phyloP scores from a whole-genome alignment of 1,284 basidiomycete genomes.

The Agroathelia rolfsii region DNA sequence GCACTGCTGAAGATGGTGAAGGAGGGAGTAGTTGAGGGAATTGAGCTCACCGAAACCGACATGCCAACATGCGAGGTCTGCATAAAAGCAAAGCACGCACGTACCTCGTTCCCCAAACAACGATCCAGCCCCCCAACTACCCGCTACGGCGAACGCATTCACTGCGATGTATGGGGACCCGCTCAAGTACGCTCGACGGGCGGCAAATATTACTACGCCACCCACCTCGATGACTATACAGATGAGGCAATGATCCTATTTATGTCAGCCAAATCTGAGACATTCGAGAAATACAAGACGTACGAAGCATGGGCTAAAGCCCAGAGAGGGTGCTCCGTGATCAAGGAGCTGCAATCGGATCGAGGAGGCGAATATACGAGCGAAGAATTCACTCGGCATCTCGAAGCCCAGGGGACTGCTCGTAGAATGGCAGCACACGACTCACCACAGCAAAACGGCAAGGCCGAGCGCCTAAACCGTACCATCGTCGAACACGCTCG shows the following conservation, averaged over 20 bases:
- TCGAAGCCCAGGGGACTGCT: constrained; percentile 18
- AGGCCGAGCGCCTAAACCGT: constrained; percentile 22
- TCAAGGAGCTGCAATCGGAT: constrained; percentile 27
- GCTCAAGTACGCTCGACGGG: constrained; percentile 14
- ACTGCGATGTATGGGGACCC: constrained; percentile 26
- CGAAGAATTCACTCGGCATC: constrained; percentile 17
- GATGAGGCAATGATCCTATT: constrained; percentile 16
- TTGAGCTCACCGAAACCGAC: constrained; percentile 18
- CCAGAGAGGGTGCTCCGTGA: constrained; percentile 3
- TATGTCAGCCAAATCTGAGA: constrained; percentile 18
- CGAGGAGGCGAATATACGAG: constrained; percentile 25
- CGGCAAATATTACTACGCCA: constrained; percentile 20
- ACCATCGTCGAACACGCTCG: constrained; percentile 18
- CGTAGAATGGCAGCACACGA: constrained; percentile 24
- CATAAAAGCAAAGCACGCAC: constrained; percentile 22
- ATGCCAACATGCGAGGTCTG: constrained; percentile 23
- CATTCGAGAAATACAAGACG: constrained; percentile 18
- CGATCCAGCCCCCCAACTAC: constrained; percentile 10
- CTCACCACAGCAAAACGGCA: constrained; percentile 25
- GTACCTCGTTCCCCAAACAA: constrained; percentile 21
- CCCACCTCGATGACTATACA: constrained; percentile 22
- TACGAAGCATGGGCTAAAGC: constrained; percentile 19
- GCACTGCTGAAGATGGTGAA: constrained; percentile 18
- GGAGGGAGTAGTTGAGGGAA: constrained; percentile 18
- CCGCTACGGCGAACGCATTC: constrained; percentile 18